Evolutionary conservation across 108 stramenopile species (phyloP).

Genomic region (Bacterosira constricta): DNA sequence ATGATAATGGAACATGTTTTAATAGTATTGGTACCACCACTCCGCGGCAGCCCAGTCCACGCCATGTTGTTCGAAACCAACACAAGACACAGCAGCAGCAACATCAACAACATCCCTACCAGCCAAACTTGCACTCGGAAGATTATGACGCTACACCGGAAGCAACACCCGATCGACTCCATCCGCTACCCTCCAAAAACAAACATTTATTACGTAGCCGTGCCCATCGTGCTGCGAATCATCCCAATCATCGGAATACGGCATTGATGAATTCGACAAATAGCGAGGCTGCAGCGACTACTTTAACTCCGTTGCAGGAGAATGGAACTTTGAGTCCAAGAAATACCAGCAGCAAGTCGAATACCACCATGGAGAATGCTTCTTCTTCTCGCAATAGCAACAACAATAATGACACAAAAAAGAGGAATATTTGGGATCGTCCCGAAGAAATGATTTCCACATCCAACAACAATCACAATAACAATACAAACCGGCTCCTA

Average conservation of each 20-base stretch:
- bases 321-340: too few species aligned
- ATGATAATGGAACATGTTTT: constrained; percentile 46
- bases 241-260: too few species aligned
- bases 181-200: too few species aligned
- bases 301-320: constrained; percentile 5
- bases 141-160: too few species aligned
- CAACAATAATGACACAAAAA: neutral
- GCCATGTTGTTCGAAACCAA: neutral
- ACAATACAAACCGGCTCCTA: constrained; percentile 13
- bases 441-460: constrained; percentile 14
- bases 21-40: constrained; percentile 46
- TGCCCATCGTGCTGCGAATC: too few species aligned
- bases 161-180: too few species aligned
- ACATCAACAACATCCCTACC: neutral
- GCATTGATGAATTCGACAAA: too few species aligned
- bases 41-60: constrained; percentile 24
- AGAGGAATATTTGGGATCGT: constrained; percentile 24
- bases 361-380: too few species aligned
- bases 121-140: neutral
- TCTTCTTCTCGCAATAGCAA: neutral
- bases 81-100: neutral
- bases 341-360: too few species aligned
- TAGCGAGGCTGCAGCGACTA: too few species aligned
- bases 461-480: neutral
- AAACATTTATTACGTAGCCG: too few species aligned